Percentiles rank a stretch among this genome's conserved stretches.
Evolutionary conservation across 345 rosid genomes (phyloP).

Genomic region (Eucalyptus erythrocorys): DNA sequence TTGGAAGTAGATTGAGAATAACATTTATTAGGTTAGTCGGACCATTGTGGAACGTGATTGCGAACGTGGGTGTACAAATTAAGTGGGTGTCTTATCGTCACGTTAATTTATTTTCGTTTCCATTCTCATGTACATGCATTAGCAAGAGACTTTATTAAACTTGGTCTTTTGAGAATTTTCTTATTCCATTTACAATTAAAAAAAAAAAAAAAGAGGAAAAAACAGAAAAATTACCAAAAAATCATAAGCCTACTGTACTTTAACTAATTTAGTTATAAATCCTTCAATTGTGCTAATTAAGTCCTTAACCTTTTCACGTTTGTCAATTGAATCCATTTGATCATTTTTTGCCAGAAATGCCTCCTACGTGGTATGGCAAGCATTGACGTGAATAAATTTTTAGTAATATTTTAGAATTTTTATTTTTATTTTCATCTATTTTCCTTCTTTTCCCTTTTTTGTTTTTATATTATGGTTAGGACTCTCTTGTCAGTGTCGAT

Average conservation of each 20-base stretch:
- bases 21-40: background rate
- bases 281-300: too few relatives aligned
- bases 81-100: background rate
- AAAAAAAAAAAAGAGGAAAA: background rate
- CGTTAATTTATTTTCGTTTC: background rate
- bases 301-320: too few relatives aligned
- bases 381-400: background rate
- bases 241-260: background rate
- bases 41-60: background rate
- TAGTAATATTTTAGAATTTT: too few relatives aligned
- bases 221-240: too few relatives aligned
- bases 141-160: background rate
- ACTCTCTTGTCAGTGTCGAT: background rate
- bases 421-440: too few relatives aligned
- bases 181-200: background rate
- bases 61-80: background rate
- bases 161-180: background rate
- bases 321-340: too few relatives aligned
- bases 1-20: background rate
- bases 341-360: background rate
- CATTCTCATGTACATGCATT: background rate
- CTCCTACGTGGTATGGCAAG: background rate
- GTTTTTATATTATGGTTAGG: background rate
- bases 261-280: too few relatives aligned
- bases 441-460: background rate